Percentiles rank a stretch among this genome's conserved stretches.
phyloP scores from a whole-genome alignment of 768 basidiomycete species.

The Lactarius vividus region DNA sequence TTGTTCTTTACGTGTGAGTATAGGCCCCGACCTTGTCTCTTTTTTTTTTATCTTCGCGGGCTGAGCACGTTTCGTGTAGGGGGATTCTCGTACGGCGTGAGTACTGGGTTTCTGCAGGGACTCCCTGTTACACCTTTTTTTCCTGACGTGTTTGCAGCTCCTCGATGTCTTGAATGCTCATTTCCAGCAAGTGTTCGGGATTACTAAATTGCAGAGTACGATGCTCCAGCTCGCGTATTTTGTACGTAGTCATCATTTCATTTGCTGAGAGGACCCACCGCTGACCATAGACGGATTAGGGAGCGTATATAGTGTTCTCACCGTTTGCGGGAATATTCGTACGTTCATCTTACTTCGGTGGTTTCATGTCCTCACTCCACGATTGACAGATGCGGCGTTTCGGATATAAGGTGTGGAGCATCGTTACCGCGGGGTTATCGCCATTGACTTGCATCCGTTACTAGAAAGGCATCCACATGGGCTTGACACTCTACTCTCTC shows the following conservation, averaged over 20 bases:
- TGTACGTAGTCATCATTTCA: slow-evolving; percentile 33
- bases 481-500: slow-evolving; percentile 55
- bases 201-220: slow-evolving; percentile 68
- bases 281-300: slow-evolving; percentile 34
- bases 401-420: slow-evolving; percentile 54
- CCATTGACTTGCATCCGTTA: neutral
- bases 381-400: slow-evolving; percentile 51
- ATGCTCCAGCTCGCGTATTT: slow-evolving; percentile 74
- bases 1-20: slow-evolving; percentile 70
- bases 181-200: slow-evolving; percentile 67
- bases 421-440: neutral
- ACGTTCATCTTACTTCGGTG: slow-evolving; percentile 31
- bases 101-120: slow-evolving; percentile 20
- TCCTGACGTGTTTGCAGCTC: slow-evolving; percentile 40
- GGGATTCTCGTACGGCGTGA: slow-evolving; percentile 67
- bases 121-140: neutral
- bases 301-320: slow-evolving; percentile 60
- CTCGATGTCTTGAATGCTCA: slow-evolving; percentile 70
- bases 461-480: slow-evolving; percentile 61
- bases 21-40: neutral
- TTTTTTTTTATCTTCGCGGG: neutral
- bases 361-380: neutral
- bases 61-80: slow-evolving; percentile 35
- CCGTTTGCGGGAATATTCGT: slow-evolving; percentile 58
- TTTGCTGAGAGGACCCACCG: neutral